These are phyloP conservation scores for Zoysia japonica DNA, from an alignment of 176 grass and related monocot genomes.

Conservation along the genomic window DNA sequence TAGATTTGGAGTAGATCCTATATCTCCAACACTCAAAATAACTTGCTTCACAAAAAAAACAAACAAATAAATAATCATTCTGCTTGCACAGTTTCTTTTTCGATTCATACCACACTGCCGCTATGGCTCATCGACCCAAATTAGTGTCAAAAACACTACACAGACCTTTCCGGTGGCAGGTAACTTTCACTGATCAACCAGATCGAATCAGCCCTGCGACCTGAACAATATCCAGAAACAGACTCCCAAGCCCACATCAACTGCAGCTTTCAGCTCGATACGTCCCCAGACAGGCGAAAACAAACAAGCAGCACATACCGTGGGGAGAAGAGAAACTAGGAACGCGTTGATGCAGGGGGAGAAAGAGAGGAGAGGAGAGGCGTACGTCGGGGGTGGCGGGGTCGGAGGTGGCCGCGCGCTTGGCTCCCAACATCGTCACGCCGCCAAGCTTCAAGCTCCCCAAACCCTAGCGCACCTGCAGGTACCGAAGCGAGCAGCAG, in stretches of 20 bases:
- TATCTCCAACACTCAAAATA: neutral
- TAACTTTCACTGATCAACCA: neutral
- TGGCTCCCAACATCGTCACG: conserved; percentile 58
- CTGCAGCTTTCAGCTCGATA: neutral
- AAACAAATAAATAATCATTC: neutral
- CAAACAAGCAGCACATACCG: neutral
- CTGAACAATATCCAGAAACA: neutral
- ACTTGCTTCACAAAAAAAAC: neutral
- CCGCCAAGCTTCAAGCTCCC: neutral
- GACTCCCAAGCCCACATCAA: neutral
- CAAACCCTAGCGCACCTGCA: conserved; percentile 30
- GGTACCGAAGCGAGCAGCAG: neutral
- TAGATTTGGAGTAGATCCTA: neutral
- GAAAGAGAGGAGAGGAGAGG: neutral
- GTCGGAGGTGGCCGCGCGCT: conserved; percentile 49
- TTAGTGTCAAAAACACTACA: neutral
- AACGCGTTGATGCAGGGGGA: neutral
- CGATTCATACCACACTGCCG: neutral
- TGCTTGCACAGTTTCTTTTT: neutral
- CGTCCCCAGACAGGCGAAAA: neutral
- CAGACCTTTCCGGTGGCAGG: neutral
- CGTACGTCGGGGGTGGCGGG: conserved; percentile 44
- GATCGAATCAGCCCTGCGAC: neutral
- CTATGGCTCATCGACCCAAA: neutral
- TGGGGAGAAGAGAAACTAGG: neutral